These are phyloP conservation scores for Lactuca sativa DNA, from an alignment of 129 eudicot species.

Conservation along the genomic window DNA sequence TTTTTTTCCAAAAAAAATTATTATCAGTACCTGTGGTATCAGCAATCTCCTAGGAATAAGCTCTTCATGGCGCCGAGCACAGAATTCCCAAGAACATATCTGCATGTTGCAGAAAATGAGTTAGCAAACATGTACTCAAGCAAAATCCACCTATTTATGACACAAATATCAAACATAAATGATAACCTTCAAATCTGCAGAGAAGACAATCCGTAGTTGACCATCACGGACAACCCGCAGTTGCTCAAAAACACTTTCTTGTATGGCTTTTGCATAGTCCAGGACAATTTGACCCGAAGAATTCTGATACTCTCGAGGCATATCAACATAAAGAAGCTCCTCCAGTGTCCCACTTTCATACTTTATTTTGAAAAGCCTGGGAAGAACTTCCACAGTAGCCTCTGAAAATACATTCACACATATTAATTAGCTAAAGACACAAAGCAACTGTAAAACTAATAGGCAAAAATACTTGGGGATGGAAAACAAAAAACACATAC, in stretches of 20 bases:
- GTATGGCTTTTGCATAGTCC: constrained; percentile 98
- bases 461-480: background rate
- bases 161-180: background rate
- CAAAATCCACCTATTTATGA: background rate
- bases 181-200: constrained; percentile 85
- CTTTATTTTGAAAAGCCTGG: constrained; percentile 93
- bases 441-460: background rate
- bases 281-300: constrained; percentile 95
- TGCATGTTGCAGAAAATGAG: constrained; percentile 15
- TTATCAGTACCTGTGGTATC: constrained; percentile 76
- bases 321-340: constrained; percentile 95
- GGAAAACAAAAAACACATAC: constrained; percentile 43
- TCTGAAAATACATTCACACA: constrained; percentile 45
- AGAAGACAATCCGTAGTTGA: constrained; percentile 85
- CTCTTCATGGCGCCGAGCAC: constrained; percentile 98
- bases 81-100: constrained; percentile 99
- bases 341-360: constrained; percentile 97
- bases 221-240: constrained; percentile 99
- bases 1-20: no score
- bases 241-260: constrained; percentile 98
- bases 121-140: constrained; percentile 4
- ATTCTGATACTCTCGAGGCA: constrained; percentile 93
- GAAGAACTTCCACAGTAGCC: constrained; percentile 96
- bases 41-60: constrained; percentile 91
- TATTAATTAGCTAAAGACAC: constrained; percentile 24